Evolutionary conservation across 139 green algal genomes (phyloP).

Genomic region (Mesotaenium endlicherianum): DNA sequence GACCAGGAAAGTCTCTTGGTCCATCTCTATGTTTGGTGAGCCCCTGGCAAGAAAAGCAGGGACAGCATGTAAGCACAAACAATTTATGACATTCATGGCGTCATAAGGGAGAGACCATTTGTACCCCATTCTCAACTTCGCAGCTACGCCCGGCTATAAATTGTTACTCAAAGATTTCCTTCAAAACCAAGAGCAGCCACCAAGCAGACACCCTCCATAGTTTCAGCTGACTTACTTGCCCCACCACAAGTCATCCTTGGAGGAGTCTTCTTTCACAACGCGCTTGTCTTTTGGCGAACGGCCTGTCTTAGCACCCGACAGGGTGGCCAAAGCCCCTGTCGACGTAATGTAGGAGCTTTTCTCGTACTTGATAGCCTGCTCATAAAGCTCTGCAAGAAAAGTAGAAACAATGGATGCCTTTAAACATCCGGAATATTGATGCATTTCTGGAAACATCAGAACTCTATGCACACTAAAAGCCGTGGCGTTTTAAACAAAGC

Average conservation of each 20-base stretch:
- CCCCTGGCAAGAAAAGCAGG: slow-evolving; percentile 18
- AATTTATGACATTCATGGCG: neutral
- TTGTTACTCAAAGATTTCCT: neutral
- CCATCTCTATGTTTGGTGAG: slow-evolving; percentile 48
- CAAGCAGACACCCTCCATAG: neutral
- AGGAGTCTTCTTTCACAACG: slow-evolving; percentile 74
- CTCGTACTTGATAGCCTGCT: slow-evolving; percentile 41
- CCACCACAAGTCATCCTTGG: slow-evolving; percentile 50
- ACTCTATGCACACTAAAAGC: too few species aligned
- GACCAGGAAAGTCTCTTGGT: slow-evolving; percentile 44
- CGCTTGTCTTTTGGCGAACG: slow-evolving; percentile 91
- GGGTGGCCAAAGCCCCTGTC: slow-evolving; percentile 72
- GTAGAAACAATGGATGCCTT: neutral
- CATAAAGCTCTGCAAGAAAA: slow-evolving; percentile 38
- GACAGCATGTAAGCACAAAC: neutral
- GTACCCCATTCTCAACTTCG: neutral
- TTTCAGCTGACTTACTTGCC: slow-evolving; percentile 14
- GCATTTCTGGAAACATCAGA: too few species aligned
- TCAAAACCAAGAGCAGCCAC: neutral
- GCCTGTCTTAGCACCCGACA: slow-evolving; percentile 84
- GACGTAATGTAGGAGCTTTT: slow-evolving; percentile 58
- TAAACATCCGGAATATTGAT: neutral
- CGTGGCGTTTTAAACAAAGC: too few species aligned
- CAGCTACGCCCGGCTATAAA: neutral
- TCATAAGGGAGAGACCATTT: neutral